These are phyloP conservation scores for Cladophialophora carrionii DNA, from an alignment of 2,329 filamentous ascomycete species.

Conservation along the genomic window DNA sequence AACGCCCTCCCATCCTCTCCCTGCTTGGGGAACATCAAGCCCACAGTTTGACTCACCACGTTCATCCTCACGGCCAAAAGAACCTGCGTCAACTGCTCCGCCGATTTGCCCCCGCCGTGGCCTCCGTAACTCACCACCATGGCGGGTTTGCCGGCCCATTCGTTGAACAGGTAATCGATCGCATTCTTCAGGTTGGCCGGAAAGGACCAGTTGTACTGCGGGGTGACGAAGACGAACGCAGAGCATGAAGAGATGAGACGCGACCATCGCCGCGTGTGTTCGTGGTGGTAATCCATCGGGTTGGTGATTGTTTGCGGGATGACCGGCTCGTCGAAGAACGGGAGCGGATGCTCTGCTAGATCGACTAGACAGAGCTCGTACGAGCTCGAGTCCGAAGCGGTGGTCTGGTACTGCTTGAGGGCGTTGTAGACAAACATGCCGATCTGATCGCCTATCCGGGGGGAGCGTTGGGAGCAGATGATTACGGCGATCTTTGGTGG, in stretches of 20 bases:
- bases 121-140: constrained; percentile 60
- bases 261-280: constrained; percentile 47
- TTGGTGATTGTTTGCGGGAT: constrained; percentile 45
- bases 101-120: constrained; percentile 46
- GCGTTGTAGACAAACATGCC: constrained; percentile 42
- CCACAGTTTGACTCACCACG: constrained; percentile 41
- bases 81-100: constrained; percentile 44
- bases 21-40: constrained; percentile 40
- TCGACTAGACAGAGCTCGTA: constrained; percentile 42
- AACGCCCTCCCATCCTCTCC: constrained; percentile 33
- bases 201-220: constrained; percentile 60
- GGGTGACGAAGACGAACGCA: constrained; percentile 50
- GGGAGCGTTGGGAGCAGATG: constrained; percentile 44
- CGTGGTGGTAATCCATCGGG: constrained; percentile 43
- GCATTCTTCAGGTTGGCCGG: constrained; percentile 63
- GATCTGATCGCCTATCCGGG: constrained; percentile 45
- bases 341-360: constrained; percentile 42
- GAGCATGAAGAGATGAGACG: constrained; percentile 42
- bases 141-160: constrained; percentile 61
- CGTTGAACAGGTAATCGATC: constrained; percentile 63
- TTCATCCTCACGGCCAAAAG: constrained; percentile 45
- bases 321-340: constrained; percentile 47
- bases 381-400: background rate
- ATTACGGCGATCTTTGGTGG: constrained; percentile 43
- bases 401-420: constrained; percentile 24